These are phyloP conservation scores for Diversispora eburnea DNA, from an alignment of 192 early-diverging fungal species.

Conservation along the genomic window DNA sequence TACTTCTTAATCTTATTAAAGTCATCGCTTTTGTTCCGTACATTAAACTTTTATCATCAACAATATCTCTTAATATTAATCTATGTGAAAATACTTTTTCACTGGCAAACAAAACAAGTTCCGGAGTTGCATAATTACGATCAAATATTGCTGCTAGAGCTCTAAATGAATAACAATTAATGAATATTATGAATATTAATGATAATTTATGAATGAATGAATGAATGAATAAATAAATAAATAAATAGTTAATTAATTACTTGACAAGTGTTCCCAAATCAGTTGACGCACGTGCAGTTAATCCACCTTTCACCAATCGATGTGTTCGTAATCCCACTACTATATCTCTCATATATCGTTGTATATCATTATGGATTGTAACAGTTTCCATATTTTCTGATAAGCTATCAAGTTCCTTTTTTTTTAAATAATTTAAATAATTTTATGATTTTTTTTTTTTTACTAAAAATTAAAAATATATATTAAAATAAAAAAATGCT, in stretches of 20 bases:
- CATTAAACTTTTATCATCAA: conserved; percentile 24
- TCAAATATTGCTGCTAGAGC: conserved; percentile 51
- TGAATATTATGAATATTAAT: not conserved
- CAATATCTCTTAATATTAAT: conserved; percentile 29
- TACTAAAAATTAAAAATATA: not conserved
- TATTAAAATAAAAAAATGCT: not conserved
- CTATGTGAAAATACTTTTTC: conserved; percentile 59
- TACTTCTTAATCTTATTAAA: not conserved
- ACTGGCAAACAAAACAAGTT: conserved; percentile 48
- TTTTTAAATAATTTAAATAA: no score
- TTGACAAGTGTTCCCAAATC: conserved; percentile 51
- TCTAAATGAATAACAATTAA: conserved; percentile 22
- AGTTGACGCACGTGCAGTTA: conserved; percentile 49
- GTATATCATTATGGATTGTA: conserved; percentile 51
- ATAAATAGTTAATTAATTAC: conserved; percentile 14
- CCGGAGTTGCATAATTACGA: conserved; percentile 50
- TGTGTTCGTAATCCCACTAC: conserved; percentile 57
- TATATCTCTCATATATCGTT: conserved; percentile 55
- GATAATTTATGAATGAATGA: not conserved
- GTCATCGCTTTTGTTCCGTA: conserved; percentile 16
- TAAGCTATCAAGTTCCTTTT: conserved; percentile 49
- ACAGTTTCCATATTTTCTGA: conserved; percentile 40
- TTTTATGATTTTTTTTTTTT: no score
- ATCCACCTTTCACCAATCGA: conserved; percentile 47
- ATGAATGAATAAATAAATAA: not conserved